A percentile compares a stretch with the other conserved stretches of the same genome.
Evolutionary conservation across 495 filamentous ascomycete species (phyloP).

Genomic region (Corynascus novoguineensis): DNA sequence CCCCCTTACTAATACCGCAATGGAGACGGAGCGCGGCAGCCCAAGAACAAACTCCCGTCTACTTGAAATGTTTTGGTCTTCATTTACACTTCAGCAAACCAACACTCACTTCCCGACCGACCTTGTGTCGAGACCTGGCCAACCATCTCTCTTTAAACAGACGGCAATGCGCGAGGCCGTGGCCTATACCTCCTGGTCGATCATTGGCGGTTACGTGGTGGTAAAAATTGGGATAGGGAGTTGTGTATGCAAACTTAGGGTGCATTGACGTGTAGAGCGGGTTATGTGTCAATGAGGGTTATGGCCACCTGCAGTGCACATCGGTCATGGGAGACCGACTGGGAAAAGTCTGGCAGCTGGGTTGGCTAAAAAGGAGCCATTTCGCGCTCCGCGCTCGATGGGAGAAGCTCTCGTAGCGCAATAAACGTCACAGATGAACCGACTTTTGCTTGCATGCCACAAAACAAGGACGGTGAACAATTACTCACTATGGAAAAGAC

Average conservation of each 20-base stretch:
- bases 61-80: not conserved
- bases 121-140: not conserved
- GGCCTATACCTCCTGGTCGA: not conserved
- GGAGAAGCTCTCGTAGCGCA: not conserved
- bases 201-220: not conserved
- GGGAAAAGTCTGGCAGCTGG: not conserved
- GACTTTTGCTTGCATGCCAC: too few relatives aligned
- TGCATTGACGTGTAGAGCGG: not conserved
- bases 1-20: conserved; percentile 13
- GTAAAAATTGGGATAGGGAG: not conserved
- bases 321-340: not conserved
- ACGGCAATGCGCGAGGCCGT: not conserved
- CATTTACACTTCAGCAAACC: not conserved
- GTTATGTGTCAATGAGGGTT: not conserved
- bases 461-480: too few relatives aligned
- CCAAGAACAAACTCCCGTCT: not conserved
- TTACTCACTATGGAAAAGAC: too few relatives aligned
- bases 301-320: conserved; percentile 4
- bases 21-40: conserved; percentile 3
- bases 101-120: not conserved
- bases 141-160: not conserved
- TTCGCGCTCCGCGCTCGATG: not conserved
- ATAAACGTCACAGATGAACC: conserved; percentile 6
- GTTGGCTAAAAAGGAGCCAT: not conserved
- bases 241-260: not conserved